Percentiles rank a stretch among this genome's conserved stretches.
Evolutionary conservation across 2,329 filamentous ascomycete species (phyloP).

Genomic region (Exophiala calicioides): DNA sequence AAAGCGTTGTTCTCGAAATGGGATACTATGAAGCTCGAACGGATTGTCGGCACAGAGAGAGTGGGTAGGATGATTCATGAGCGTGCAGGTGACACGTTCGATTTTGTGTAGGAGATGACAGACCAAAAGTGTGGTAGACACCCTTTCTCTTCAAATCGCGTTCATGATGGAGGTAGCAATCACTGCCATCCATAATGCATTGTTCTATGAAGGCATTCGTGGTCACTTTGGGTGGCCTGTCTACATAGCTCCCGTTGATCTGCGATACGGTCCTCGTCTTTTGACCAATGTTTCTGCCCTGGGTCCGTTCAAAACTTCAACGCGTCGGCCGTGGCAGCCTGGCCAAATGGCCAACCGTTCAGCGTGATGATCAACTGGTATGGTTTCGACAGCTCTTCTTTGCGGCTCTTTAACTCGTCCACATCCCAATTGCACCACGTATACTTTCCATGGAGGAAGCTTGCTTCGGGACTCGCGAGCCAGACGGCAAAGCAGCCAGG

Average conservation of each 20-base stretch:
- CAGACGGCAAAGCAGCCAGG: conserved; percentile 48
- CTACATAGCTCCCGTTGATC: too few species aligned
- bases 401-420: conserved; percentile 46
- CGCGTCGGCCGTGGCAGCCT: neutral
- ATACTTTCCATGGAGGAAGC: conserved; percentile 49
- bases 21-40: conserved; percentile 84
- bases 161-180: too few species aligned
- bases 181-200: too few species aligned
- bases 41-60: conserved; percentile 78
- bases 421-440: conserved; percentile 56
- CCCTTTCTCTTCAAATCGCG: neutral
- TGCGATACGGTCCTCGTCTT: too few species aligned
- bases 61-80: conserved; percentile 82
- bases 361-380: neutral
- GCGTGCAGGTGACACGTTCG: conserved; percentile 83
- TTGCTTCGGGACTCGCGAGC: conserved; percentile 47
- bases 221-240: too few species aligned
- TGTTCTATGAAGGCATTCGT: too few species aligned
- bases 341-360: conserved; percentile 4
- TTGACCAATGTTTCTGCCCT: too few species aligned
- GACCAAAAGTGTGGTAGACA: too few species aligned
- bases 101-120: conserved; percentile 68
- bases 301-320: conserved; percentile 1
- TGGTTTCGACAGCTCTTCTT: neutral
- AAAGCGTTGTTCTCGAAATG: conserved; percentile 77